Conservation (phyloP, 2,329 filamentous ascomycete species). For the Colletotrichum phormii region DNA sequence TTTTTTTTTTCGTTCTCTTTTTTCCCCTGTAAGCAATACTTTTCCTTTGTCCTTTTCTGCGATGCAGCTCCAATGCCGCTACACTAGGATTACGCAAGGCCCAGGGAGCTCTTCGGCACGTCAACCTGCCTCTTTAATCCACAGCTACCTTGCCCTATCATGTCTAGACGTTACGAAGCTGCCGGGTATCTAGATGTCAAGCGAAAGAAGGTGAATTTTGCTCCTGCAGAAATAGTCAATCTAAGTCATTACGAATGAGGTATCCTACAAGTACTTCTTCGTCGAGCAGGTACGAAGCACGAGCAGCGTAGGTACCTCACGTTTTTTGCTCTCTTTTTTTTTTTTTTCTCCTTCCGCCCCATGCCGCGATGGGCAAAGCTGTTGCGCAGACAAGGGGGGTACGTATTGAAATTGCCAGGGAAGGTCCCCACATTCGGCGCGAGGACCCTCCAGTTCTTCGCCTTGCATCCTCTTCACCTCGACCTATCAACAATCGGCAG, state of each 20-base stretch:
- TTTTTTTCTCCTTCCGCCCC: slow-evolving; percentile 1
- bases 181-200: not conserved
- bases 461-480: slow-evolving; percentile 19
- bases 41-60: not conserved
- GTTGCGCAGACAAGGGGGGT: slow-evolving; percentile 6
- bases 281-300: not conserved
- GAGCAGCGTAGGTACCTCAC: not conserved
- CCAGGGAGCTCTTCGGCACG: slow-evolving; percentile 20
- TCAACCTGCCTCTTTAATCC: slow-evolving; percentile 8
- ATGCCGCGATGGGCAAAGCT: slow-evolving; percentile 2
- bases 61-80: not conserved
- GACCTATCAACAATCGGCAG: slow-evolving; percentile 31
- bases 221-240: too few species aligned
- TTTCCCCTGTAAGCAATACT: not conserved
- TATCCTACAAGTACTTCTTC: not conserved
- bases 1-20: not conserved
- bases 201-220: not conserved
- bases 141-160: slow-evolving; percentile 7
- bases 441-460: slow-evolving; percentile 30
- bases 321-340: not conserved
- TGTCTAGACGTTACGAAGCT: not conserved
- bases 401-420: slow-evolving; percentile 21
- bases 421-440: slow-evolving; percentile 25
- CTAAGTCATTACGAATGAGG: not conserved
- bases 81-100: not conserved